Conservation (phyloP, 169 alveolate genomes). For the Eimeria nieschulzi region DNA sequence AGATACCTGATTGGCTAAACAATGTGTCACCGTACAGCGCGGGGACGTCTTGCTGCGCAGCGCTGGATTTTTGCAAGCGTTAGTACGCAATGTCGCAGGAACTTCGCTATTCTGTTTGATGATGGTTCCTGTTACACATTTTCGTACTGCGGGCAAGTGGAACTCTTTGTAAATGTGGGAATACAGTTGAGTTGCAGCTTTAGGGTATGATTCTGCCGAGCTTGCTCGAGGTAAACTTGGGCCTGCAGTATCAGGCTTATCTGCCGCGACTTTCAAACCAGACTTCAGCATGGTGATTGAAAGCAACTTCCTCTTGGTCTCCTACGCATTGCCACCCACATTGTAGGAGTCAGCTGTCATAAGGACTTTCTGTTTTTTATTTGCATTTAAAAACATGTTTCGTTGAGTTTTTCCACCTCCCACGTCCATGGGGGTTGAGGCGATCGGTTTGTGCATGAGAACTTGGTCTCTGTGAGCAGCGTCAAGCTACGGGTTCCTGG, state of each 20-base stretch:
- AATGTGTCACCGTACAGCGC: no score
- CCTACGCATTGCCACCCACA: not conserved
- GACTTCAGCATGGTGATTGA: not conserved
- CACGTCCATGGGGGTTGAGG: not conserved
- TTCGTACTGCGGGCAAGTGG: not conserved
- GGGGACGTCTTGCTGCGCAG: no score
- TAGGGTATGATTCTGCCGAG: not conserved
- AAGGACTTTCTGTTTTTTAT: not conserved
- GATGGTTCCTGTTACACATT: not conserved
- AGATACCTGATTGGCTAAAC: not conserved
- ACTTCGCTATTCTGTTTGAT: not conserved
- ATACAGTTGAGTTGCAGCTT: conserved; percentile 8
- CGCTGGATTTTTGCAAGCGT: not conserved
- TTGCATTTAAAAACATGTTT: not conserved
- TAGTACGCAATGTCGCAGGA: not conserved
- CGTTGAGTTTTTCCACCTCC: not conserved
- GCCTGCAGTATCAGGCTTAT: not conserved
- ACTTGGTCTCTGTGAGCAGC: not conserved
- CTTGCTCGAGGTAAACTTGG: conserved; percentile 17
- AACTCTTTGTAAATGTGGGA: not conserved
- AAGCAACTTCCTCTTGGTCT: not conserved
- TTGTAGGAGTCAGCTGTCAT: no score
- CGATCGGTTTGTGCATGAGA: not conserved
- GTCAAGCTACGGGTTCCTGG: not conserved
- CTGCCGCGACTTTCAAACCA: not conserved